Conservation (phyloP, 805 yeast species). For the Lipomyces spencermartinsiae region DNA sequence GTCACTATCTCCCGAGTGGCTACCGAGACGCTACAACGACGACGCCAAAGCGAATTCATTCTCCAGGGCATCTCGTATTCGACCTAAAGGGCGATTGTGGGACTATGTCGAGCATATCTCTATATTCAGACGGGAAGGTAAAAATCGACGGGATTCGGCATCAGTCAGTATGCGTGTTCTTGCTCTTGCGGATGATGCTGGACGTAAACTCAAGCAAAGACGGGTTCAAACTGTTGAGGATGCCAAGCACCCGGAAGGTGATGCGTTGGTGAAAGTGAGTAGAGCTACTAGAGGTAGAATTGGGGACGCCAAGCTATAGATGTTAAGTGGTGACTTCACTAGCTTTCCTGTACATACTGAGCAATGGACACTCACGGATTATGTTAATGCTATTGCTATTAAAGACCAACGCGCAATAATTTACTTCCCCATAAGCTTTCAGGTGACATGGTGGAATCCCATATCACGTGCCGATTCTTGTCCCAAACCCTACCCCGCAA, state of each 20-base stretch:
- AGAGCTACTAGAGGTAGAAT: slow-evolving; percentile 21
- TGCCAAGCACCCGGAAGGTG: slow-evolving; percentile 32
- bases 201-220: slow-evolving; percentile 33
- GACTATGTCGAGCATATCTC: slow-evolving; percentile 47
- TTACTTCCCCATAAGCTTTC: neutral
- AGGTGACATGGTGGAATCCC: no score
- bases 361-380: neutral
- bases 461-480: neutral
- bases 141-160: slow-evolving; percentile 45
- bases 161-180: slow-evolving; percentile 36
- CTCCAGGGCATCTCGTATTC: slow-evolving; percentile 27
- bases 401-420: neutral
- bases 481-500: neutral
- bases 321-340: neutral
- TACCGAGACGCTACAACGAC: slow-evolving; percentile 27
- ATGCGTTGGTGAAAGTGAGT: slow-evolving; percentile 36
- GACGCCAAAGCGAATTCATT: slow-evolving; percentile 16
- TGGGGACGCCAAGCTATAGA: slow-evolving; percentile 2
- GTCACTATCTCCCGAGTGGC: slow-evolving; percentile 42
- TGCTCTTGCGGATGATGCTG: slow-evolving; percentile 37
- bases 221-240: slow-evolving; percentile 35
- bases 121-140: slow-evolving; percentile 46
- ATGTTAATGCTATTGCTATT: neutral
- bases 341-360: neutral
- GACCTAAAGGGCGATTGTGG: slow-evolving; percentile 45